Evolutionary conservation across 2,329 filamentous ascomycete genomes (phyloP).

Genomic region (Furcasterigmium furcatum): DNA sequence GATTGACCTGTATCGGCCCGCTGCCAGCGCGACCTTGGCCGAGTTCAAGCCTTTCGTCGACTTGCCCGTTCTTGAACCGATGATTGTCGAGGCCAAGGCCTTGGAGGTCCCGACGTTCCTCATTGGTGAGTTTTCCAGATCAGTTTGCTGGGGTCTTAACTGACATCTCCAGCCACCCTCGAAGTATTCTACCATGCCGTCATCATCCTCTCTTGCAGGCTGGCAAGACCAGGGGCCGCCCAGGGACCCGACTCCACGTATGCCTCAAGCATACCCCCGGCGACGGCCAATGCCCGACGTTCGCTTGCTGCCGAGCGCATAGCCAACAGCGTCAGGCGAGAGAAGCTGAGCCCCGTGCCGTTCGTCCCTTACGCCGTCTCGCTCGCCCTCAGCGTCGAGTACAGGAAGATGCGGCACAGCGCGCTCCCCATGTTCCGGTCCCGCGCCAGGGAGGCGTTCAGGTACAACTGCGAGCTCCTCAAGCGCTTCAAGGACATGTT

Average conservation of each 20-base stretch:
- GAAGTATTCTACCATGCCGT: conserved; percentile 64
- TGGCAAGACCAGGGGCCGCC: conserved; percentile 37
- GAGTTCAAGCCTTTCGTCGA: conserved; percentile 46
- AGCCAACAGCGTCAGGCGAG: conserved; percentile 48
- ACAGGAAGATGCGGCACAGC: conserved; percentile 62
- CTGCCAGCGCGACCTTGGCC: conserved; percentile 31
- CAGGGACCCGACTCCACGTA: conserved; percentile 24
- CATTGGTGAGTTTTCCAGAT: conserved; percentile 35
- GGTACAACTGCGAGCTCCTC: conserved; percentile 50
- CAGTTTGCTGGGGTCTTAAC: neutral
- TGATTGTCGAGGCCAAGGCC: conserved; percentile 53
- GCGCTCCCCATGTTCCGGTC: conserved; percentile 55
- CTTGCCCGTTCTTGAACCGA: conserved; percentile 53
- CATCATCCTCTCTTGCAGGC: conserved; percentile 59
- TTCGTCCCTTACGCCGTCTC: conserved; percentile 61
- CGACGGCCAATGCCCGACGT: conserved; percentile 51
- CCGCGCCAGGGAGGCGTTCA: conserved; percentile 52
- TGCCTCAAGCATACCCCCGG: conserved; percentile 37
- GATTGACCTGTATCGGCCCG: conserved; percentile 57
- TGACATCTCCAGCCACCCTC: conserved; percentile 46
- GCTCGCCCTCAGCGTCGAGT: conserved; percentile 58
- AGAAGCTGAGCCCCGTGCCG: conserved; percentile 50
- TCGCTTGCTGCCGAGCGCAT: conserved; percentile 57
- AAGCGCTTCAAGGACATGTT: conserved; percentile 53
- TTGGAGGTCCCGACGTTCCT: conserved; percentile 44